phyloP scores from a whole-genome alignment of 768 basidiomycete species.

The Russula sp. region DNA sequence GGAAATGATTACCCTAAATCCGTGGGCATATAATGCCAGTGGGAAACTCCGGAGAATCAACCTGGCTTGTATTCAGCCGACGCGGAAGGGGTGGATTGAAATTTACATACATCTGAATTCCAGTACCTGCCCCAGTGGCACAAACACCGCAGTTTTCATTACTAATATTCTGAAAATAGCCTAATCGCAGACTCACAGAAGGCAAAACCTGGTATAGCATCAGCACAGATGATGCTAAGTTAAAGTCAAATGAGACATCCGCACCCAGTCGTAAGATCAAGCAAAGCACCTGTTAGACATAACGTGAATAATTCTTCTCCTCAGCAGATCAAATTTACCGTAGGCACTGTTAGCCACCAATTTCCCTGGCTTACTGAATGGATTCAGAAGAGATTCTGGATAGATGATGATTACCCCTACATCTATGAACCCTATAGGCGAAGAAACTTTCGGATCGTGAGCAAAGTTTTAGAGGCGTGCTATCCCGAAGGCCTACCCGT shows the following conservation, averaged over 20 bases:
- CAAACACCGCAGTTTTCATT: background rate
- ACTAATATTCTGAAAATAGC: background rate
- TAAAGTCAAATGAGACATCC: background rate
- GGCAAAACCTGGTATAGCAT: background rate
- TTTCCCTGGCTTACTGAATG: slow-evolving; percentile 18
- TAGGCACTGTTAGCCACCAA: slow-evolving; percentile 12
- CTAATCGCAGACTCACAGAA: background rate
- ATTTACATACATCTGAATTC: slow-evolving; percentile 1
- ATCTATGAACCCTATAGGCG: slow-evolving; percentile 13
- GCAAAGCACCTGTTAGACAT: background rate
- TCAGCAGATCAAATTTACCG: background rate
- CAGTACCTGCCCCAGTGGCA: background rate
- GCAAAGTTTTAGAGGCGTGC: background rate
- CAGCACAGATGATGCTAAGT: background rate
- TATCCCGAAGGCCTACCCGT: slow-evolving; percentile 5
- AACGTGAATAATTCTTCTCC: background rate
- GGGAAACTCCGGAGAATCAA: background rate
- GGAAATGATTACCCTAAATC: slow-evolving; percentile 3
- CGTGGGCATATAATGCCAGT: background rate
- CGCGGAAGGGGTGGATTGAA: background rate
- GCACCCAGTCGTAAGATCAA: slow-evolving; percentile 1
- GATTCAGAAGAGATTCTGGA: background rate
- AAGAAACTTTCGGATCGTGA: slow-evolving; percentile 10
- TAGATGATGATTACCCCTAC: background rate
- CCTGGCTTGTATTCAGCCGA: slow-evolving; percentile 1